Conservation (phyloP, 305 asterid genomes). For the Solanum chacoense region DNA sequence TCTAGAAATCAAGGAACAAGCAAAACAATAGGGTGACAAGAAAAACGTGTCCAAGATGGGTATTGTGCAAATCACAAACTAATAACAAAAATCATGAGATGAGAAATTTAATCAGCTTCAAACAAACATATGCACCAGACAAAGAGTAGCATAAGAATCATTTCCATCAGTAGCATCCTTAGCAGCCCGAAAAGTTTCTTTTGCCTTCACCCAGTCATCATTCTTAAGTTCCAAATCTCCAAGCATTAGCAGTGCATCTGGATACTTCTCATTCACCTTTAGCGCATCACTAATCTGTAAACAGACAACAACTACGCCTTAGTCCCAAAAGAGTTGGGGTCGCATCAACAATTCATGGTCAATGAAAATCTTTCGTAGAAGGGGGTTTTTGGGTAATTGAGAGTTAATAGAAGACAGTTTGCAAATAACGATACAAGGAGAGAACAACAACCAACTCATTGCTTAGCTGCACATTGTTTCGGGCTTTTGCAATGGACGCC, state of each 20-base stretch:
- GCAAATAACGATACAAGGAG: neutral
- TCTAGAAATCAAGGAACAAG: slow-evolving; percentile 1
- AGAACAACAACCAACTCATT: slow-evolving; percentile 69
- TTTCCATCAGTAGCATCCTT: slow-evolving; percentile 69
- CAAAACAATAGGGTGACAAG: neutral
- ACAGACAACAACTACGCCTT: neutral
- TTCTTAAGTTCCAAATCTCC: slow-evolving; percentile 98
- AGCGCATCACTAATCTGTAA: slow-evolving; percentile 79
- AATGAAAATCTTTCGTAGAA: neutral
- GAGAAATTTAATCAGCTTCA: slow-evolving; percentile 9
- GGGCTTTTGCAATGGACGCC: slow-evolving; percentile 91
- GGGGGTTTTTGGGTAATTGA: neutral
- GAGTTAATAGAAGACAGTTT: neutral
- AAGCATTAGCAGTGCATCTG: slow-evolving; percentile 88
- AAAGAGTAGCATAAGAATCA: slow-evolving; percentile 91
- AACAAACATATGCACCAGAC: slow-evolving; percentile 55
- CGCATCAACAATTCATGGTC: neutral
- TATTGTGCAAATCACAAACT: neutral
- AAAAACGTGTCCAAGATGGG: neutral
- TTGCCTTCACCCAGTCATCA: slow-evolving; percentile 99
- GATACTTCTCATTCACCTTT: slow-evolving; percentile 82
- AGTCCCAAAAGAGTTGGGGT: neutral
- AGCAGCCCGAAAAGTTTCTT: slow-evolving; percentile 89
- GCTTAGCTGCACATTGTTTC: slow-evolving; percentile 71
- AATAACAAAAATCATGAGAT: neutral